Base-by-base conservation (phyloP, 768 basidiomycete genomes). In the Tricholoma sp. region DNA sequence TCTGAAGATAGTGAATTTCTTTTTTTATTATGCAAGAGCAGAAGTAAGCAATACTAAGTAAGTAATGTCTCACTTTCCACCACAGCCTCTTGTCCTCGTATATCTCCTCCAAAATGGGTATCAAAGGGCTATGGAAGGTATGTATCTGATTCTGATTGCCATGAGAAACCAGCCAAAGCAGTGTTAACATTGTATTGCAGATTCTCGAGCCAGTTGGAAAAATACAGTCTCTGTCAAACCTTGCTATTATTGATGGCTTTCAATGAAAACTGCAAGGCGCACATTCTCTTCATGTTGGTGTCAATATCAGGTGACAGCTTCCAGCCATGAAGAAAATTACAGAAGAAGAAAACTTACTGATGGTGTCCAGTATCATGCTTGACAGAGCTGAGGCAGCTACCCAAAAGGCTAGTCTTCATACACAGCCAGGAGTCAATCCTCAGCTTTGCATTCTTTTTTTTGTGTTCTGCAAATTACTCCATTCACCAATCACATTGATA, bases 371-470 rank as follows among this genome's bases (percentile, higher is more conserved):
- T 24, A 45, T 42, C 44, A 33, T 53, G 53, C 32, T 58, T 33
- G 57, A 50, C 31, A 17, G 12, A 28, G 54, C 52, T 5, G 59
- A 63, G n/a, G 48, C 55, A 2, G 58, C 57, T 1, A 48, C 55
- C 17, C 18, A 34, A 7, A 47, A n/a, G n/a, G 51, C 42, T 32
- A 36, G 52, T 13, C 58, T 55, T 42, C 55, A 61, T 15, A 62
- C 63, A 29, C 60, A 55, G 32, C 47, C 24, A 24, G 66, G 63
- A 18, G 71, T 76, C 55, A 78, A 76, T 56, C 76, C 76, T 1
- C 71, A 73, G 60, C 66, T 80, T 12, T 63, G 72, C 2, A 71
- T 70, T 0, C 70, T 81, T 6, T 80, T 76, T 58, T 72, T 70
- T 62, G 74, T 74, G 37, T 68, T 77, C 37, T 68, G 70, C 17